Evolutionary conservation across 2,329 filamentous ascomycete genomes (phyloP).

Genomic region (Aspergillus fumigatiaffinis): DNA sequence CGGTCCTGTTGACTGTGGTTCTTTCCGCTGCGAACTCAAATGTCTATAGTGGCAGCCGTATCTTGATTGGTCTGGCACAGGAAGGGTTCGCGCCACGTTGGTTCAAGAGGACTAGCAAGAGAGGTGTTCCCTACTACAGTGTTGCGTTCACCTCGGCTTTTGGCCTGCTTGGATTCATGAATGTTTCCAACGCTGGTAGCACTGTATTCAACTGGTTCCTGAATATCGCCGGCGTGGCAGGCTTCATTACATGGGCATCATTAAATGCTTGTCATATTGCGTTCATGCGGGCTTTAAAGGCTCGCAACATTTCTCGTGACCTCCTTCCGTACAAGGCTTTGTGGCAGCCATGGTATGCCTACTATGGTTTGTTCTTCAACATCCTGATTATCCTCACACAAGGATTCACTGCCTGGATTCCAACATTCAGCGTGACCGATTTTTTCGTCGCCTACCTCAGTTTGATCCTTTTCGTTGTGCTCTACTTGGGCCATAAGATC

Average conservation of each 20-base stretch:
- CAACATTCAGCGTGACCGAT: constrained; percentile 52
- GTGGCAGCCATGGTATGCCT: constrained; percentile 61
- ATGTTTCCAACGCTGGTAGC: constrained; percentile 59
- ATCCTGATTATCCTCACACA: constrained; percentile 62
- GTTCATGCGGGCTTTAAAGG: constrained; percentile 59
- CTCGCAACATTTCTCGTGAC: constrained; percentile 55
- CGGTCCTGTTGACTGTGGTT: constrained; percentile 41
- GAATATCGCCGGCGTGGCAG: constrained; percentile 33
- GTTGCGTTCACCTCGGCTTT: constrained; percentile 48
- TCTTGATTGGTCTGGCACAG: constrained; percentile 62
- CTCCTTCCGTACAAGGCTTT: constrained; percentile 59
- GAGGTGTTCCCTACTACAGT: constrained; percentile 44
- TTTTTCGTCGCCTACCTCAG: constrained; percentile 66
- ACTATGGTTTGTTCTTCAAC: constrained; percentile 64
- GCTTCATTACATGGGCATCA: constrained; percentile 36
- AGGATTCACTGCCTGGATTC: constrained; percentile 66
- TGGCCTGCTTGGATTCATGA: constrained; percentile 66
- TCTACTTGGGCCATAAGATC: constrained; percentile 60
- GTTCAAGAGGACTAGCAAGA: constrained; percentile 39
- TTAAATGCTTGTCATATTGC: constrained; percentile 56
- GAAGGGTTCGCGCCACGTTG: constrained; percentile 43
- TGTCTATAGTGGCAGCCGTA: constrained; percentile 54
- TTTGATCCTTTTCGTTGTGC: constrained; percentile 58
- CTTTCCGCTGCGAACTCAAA: constrained; percentile 43
- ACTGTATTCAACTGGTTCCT: constrained; percentile 50